A percentile compares a stretch with the other conserved stretches of the same genome.
Evolutionary conservation across 805 yeast species (phyloP).

Genomic region (Wickerhamia fluorescens): DNA sequence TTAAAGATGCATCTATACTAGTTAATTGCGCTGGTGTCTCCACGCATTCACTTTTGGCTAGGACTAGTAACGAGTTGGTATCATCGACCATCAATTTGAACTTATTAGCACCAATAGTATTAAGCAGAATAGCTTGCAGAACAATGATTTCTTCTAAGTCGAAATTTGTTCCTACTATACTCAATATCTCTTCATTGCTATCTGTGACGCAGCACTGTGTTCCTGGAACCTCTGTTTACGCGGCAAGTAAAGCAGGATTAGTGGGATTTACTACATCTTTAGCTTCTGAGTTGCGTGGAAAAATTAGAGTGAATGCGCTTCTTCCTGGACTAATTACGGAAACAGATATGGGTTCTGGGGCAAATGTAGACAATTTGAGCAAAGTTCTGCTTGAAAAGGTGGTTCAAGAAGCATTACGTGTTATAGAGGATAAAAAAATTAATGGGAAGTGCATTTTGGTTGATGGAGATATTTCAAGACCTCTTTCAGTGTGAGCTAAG

Average conservation of each 20-base stretch:
- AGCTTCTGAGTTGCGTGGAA: conserved; percentile 51
- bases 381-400: conserved; percentile 21
- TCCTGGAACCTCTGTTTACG: conserved; percentile 59
- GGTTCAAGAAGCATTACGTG: conserved; percentile 15
- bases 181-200: conserved; percentile 64
- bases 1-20: conserved; percentile 37
- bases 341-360: conserved; percentile 56
- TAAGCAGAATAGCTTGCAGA: conserved; percentile 46
- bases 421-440: conserved; percentile 14
- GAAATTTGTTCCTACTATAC: conserved; percentile 26
- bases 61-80: conserved; percentile 37
- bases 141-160: conserved; percentile 38
- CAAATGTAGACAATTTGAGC: conserved; percentile 13
- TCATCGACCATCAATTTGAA: conserved; percentile 45
- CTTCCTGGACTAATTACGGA: conserved; percentile 61
- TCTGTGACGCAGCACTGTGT: conserved; percentile 29
- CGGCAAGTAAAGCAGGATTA: conserved; percentile 67
- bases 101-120: conserved; percentile 51
- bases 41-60: conserved; percentile 44
- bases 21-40: conserved; percentile 66
- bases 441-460: conserved; percentile 26
- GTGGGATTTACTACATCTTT: conserved; percentile 53
- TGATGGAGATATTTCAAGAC: no score
- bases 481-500: no score
- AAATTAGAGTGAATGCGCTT: conserved; percentile 56